Percentiles rank a stretch among this genome's conserved stretches.
These are phyloP conservation scores for Thraustochytrium striatum DNA, from an alignment of 352 stramenopile genomes.

Conservation along the genomic window DNA sequence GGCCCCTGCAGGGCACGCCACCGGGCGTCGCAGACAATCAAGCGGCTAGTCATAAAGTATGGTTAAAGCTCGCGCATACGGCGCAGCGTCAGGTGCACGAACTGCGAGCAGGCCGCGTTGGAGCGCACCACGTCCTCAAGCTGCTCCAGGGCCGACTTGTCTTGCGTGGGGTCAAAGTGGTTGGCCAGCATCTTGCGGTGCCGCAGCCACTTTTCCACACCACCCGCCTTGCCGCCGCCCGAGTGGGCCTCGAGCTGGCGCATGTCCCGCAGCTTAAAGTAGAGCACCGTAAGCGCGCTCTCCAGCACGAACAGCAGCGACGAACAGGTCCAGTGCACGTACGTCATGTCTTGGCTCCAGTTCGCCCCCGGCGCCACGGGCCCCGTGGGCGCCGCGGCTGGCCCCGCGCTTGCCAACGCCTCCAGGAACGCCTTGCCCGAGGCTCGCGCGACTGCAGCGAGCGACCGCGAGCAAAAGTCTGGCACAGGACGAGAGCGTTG, in stretches of 20 bases:
- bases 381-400: neutral
- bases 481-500: constrained; percentile 24
- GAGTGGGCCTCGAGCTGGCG: neutral
- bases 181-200: constrained; percentile 27
- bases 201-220: neutral
- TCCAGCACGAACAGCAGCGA: constrained; percentile 29
- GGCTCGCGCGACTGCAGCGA: neutral
- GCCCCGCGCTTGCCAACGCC: neutral
- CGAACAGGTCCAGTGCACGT: constrained; percentile 37
- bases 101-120: constrained; percentile 7
- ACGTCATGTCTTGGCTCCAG: constrained; percentile 16
- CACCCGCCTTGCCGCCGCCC: neutral
- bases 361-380: neutral
- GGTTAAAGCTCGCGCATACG: constrained; percentile 42
- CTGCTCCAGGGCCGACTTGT: constrained; percentile 42
- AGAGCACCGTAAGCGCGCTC: constrained; percentile 15
- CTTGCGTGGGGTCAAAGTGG: constrained; percentile 19
- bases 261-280: neutral
- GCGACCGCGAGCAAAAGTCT: constrained; percentile 1
- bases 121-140: constrained; percentile 40
- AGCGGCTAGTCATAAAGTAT: no score
- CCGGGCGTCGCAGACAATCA: no score
- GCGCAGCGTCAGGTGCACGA: constrained; percentile 26
- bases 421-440: neutral
- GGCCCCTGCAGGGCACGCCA: no score